Conservation (phyloP, 164 flowering plant species). For the Taxillus chinensis region DNA sequence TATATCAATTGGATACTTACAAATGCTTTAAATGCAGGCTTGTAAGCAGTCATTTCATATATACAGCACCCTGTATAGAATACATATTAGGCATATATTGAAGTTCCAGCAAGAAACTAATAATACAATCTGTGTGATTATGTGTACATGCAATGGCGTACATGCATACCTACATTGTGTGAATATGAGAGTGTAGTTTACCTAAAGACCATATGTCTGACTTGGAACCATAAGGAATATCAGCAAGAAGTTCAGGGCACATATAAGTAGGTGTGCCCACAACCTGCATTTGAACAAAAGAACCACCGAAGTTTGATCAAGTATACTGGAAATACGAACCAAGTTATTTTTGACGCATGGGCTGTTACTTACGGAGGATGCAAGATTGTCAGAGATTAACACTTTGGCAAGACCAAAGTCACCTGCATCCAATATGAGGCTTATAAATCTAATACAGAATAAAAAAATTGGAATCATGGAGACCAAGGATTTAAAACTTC, state of each 20-base stretch:
- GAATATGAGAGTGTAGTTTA: constrained; percentile 11
- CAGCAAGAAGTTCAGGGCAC: constrained; percentile 99
- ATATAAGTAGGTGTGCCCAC: constrained; percentile 99
- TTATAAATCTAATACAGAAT: too few species aligned
- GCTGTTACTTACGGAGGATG: constrained; percentile 74
- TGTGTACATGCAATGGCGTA: too few species aligned
- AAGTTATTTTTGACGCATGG: constrained; percentile 4
- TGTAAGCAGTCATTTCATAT: constrained; percentile 87
- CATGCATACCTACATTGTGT: neutral
- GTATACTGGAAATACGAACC: neutral
- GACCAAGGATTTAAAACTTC: neutral
- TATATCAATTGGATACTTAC: constrained; percentile 41
- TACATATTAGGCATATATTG: neutral
- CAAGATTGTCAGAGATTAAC: constrained; percentile 94
- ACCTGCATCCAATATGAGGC: constrained; percentile 35
- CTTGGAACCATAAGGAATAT: constrained; percentile 96
- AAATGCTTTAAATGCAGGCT: constrained; percentile 94
- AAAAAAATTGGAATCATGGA: neutral
- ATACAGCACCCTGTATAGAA: constrained; percentile 80
- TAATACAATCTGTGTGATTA: too few species aligned
- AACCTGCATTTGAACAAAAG: constrained; percentile 37
- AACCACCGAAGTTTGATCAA: neutral
- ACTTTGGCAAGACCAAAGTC: constrained; percentile 98
- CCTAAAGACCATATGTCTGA: constrained; percentile 99
- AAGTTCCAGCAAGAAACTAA: neutral